Conservation (phyloP, 352 stramenopile species). For the Phytophthora citricola region DNA sequence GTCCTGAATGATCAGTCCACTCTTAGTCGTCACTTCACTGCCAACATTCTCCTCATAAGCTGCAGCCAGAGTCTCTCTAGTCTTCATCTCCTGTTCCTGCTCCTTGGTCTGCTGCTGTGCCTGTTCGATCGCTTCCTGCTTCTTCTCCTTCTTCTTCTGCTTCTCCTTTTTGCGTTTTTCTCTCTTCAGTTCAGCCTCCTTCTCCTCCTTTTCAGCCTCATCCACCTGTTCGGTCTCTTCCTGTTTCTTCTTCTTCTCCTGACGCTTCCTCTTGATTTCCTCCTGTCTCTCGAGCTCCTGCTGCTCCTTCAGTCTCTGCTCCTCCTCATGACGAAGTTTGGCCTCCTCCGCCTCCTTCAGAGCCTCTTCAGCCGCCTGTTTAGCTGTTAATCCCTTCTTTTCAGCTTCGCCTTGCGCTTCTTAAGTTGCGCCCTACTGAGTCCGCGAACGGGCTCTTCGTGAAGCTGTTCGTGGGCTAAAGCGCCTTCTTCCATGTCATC, state of each 20-base stretch:
- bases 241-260: conserved; percentile 32
- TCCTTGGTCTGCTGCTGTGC: conserved; percentile 38
- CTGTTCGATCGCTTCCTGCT: conserved; percentile 42
- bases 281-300: conserved; percentile 19
- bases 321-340: conserved; percentile 34
- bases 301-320: conserved; percentile 24
- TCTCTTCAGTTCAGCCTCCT: conserved; percentile 23
- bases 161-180: conserved; percentile 53
- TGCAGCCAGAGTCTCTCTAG: conserved; percentile 51
- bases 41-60: conserved; percentile 63
- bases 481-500: conserved; percentile 75
- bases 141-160: conserved; percentile 44
- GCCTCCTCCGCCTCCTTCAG: conserved; percentile 42
- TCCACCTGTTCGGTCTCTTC: conserved; percentile 24
- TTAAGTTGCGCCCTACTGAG: conserved; percentile 80
- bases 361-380: conserved; percentile 36
- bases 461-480: conserved; percentile 42
- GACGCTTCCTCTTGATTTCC: conserved; percentile 31
- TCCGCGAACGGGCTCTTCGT: conserved; percentile 49
- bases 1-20: conserved; percentile 64
- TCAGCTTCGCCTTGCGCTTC: conserved; percentile 79
- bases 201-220: conserved; percentile 22
- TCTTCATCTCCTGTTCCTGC: conserved; percentile 38
- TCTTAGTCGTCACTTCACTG: conserved; percentile 64
- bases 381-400: conserved; percentile 56